Percentiles rank a stretch among this genome's conserved stretches.
phyloP scores from a whole-genome alignment of 768 basidiomycete species.

The Kwoniella sp. region DNA sequence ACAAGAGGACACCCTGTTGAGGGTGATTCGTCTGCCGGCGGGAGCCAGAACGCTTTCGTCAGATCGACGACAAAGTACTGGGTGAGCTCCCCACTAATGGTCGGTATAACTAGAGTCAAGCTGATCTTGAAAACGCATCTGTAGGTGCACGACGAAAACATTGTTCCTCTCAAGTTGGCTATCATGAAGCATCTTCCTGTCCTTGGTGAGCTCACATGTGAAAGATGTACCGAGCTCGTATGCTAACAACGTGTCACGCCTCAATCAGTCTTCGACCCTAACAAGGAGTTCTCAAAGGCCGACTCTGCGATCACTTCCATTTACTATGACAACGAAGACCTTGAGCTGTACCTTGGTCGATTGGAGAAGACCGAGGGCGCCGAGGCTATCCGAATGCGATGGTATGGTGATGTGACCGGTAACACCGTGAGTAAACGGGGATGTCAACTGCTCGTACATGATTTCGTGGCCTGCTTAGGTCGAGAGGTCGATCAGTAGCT shows the following conservation, averaged over 20 bases:
- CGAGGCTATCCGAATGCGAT: slow-evolving; percentile 90
- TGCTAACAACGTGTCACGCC: neutral
- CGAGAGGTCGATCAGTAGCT: no score
- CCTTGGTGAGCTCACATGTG: slow-evolving; percentile 65
- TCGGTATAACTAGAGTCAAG: neutral
- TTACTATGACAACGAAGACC: slow-evolving; percentile 93
- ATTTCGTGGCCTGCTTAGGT: no score
- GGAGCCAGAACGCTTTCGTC: slow-evolving; percentile 95
- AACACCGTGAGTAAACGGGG: slow-evolving; percentile 67
- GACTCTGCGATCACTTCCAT: slow-evolving; percentile 95
- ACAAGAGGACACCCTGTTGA: slow-evolving; percentile 92
- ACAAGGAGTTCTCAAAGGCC: slow-evolving; percentile 85
- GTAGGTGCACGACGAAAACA: slow-evolving; percentile 85
- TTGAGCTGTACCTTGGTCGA: slow-evolving; percentile 93
- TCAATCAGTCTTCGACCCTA: slow-evolving; percentile 78
- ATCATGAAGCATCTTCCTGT: slow-evolving; percentile 92
- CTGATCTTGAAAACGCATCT: neutral
- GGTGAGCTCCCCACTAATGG: slow-evolving; percentile 62
- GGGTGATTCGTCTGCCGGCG: slow-evolving; percentile 92
- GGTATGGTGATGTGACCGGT: slow-evolving; percentile 87
- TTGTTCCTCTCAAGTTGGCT: slow-evolving; percentile 88
- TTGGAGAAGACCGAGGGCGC: slow-evolving; percentile 99
- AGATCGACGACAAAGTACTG: slow-evolving; percentile 99
- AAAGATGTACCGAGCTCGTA: neutral
- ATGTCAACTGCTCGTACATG: slow-evolving; percentile 4